Evolutionary conservation across 495 filamentous ascomycete genomes (phyloP).

Genomic region (Echria macrotheca): DNA sequence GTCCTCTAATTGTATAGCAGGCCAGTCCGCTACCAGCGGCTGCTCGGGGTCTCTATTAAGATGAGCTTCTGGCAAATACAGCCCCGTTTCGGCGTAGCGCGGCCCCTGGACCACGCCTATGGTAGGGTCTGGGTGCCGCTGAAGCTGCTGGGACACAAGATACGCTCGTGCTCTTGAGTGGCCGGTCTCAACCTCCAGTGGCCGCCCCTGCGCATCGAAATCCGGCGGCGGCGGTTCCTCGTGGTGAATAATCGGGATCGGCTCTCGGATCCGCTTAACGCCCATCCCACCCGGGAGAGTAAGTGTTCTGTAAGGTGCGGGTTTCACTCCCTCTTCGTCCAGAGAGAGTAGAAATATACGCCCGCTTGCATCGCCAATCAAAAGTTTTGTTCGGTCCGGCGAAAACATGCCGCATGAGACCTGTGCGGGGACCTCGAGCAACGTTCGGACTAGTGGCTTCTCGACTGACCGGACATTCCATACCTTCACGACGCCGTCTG

Average conservation of each 20-base stretch:
- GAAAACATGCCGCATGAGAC: slow-evolving; percentile 67
- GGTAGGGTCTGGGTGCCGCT: slow-evolving; percentile 25
- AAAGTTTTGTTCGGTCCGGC: slow-evolving; percentile 61
- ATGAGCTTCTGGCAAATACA: slow-evolving; percentile 38
- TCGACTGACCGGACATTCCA: slow-evolving; percentile 63
- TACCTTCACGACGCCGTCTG: slow-evolving; percentile 78
- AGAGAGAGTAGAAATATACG: slow-evolving; percentile 61
- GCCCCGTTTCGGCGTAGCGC: slow-evolving; percentile 33
- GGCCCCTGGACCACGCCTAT: slow-evolving; percentile 44
- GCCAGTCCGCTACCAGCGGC: slow-evolving; percentile 30
- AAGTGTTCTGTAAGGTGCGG: slow-evolving; percentile 16
- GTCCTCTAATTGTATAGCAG: slow-evolving; percentile 26
- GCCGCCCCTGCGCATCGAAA: slow-evolving; percentile 16
- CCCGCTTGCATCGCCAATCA: slow-evolving; percentile 73
- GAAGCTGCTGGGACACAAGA: slow-evolving; percentile 27
- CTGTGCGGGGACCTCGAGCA: slow-evolving; percentile 43
- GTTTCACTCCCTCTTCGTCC: slow-evolving; percentile 30
- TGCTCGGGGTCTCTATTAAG: slow-evolving; percentile 24
- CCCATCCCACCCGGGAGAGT: slow-evolving; percentile 14
- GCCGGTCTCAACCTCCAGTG: slow-evolving; percentile 15
- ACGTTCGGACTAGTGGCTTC: slow-evolving; percentile 58
- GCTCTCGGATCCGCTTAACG: slow-evolving; percentile 30
- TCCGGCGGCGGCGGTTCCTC: slow-evolving; percentile 35
- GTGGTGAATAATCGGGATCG: slow-evolving; percentile 40
- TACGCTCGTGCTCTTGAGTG: slow-evolving; percentile 19